A percentile compares a stretch with the other conserved stretches of the same genome.
phyloP scores from a whole-genome alignment of 345 rosid genomes.

The Isatis tinctoria region DNA sequence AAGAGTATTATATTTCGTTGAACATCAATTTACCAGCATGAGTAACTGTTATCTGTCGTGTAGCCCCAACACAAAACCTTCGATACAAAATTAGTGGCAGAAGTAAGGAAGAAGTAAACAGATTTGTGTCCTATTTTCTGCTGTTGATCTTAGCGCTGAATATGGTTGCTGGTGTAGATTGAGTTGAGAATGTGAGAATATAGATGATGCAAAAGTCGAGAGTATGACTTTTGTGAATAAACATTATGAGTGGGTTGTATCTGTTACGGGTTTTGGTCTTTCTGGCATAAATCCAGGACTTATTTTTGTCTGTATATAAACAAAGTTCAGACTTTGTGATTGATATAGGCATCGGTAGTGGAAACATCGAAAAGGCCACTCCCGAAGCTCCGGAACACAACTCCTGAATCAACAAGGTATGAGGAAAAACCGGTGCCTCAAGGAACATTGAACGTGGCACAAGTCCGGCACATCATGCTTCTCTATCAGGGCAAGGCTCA shows the following conservation, averaged over 20 bases:
- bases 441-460: slow-evolving; percentile 70
- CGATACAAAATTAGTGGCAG: neutral
- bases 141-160: neutral
- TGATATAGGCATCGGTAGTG: slow-evolving; percentile 54
- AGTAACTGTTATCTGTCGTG: neutral
- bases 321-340: neutral
- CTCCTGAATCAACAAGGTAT: slow-evolving; percentile 48
- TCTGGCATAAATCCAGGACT: neutral
- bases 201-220: neutral
- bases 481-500: slow-evolving; percentile 78
- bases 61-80: neutral
- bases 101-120: neutral
- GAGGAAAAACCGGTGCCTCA: slow-evolving; percentile 63
- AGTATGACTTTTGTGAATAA: neutral
- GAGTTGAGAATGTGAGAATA: neutral
- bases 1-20: neutral
- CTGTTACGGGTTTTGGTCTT: neutral
- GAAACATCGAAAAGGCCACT: slow-evolving; percentile 68
- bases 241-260: neutral
- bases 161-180: neutral
- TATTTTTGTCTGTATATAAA: neutral
- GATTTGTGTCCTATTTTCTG: neutral
- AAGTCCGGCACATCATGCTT: slow-evolving; percentile 70
- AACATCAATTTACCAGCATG: neutral
- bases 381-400: slow-evolving; percentile 80